These are phyloP conservation scores for Stemphylium lycopersici DNA, from an alignment of 2,329 filamentous ascomycete genomes.

Conservation along the genomic window DNA sequence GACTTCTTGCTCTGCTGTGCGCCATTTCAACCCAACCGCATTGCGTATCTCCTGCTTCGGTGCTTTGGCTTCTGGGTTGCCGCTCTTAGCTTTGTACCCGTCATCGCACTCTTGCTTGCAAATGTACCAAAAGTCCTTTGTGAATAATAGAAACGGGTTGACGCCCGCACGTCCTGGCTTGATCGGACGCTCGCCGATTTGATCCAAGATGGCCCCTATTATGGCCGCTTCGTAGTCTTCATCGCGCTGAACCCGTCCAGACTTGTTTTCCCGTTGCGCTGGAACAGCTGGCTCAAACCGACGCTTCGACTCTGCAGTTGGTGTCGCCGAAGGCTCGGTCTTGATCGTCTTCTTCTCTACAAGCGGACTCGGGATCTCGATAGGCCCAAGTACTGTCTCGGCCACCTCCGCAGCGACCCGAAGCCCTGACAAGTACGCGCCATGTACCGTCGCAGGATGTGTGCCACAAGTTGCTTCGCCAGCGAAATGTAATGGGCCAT, in stretches of 20 bases:
- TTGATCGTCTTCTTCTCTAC: slow-evolving; percentile 65
- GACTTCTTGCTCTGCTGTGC: slow-evolving; percentile 71
- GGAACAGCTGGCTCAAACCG: slow-evolving; percentile 28
- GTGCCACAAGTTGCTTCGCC: slow-evolving; percentile 96
- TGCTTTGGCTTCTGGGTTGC: slow-evolving; percentile 71
- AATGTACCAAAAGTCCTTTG: slow-evolving; percentile 72
- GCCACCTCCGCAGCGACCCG: slow-evolving; percentile 87
- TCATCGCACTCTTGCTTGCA: slow-evolving; percentile 71
- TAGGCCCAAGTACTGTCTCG: slow-evolving; percentile 78
- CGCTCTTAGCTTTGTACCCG: slow-evolving; percentile 67
- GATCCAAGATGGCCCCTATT: slow-evolving; percentile 60
- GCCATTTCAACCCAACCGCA: slow-evolving; percentile 91
- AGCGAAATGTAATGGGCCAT: slow-evolving; percentile 92
- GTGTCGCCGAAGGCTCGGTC: slow-evolving; percentile 24
- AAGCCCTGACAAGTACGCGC: slow-evolving; percentile 91
- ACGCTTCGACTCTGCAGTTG: slow-evolving; percentile 30
- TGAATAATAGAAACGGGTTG: slow-evolving; percentile 90
- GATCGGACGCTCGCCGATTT: slow-evolving; percentile 76
- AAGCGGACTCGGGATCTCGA: slow-evolving; percentile 75
- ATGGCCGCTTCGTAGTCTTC: slow-evolving; percentile 64
- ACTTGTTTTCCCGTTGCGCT: slow-evolving; percentile 22
- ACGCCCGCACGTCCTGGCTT: slow-evolving; percentile 75
- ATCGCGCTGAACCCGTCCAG: slow-evolving; percentile 35
- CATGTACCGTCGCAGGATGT: slow-evolving; percentile 95
- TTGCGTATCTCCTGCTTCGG: slow-evolving; percentile 76